A percentile compares a stretch with the other conserved stretches of the same genome.
Evolutionary conservation across 2,329 filamentous ascomycete species (phyloP).

Genomic region (Drechslerella coelobrocha): DNA sequence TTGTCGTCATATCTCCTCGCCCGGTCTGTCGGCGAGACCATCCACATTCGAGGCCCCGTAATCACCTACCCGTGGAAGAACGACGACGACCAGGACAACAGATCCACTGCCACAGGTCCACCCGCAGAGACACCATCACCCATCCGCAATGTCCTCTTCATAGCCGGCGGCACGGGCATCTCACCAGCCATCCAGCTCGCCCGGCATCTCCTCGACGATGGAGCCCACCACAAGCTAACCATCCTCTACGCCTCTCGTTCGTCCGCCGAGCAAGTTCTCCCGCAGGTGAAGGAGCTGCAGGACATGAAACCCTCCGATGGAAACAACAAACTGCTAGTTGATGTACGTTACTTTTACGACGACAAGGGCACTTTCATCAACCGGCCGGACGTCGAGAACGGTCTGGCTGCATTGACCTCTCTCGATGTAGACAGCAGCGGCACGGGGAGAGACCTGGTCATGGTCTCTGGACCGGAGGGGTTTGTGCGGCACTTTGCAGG

Average conservation of each 20-base stretch:
- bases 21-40: constrained; percentile 67
- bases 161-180: constrained; percentile 92
- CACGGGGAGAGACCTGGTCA: constrained; percentile 69
- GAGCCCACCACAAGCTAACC: constrained; percentile 62
- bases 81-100: constrained; percentile 55
- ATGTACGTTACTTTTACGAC: constrained; percentile 62
- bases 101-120: too few relatives aligned
- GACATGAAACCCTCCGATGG: constrained; percentile 66
- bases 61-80: constrained; percentile 67
- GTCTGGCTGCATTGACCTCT: constrained; percentile 61
- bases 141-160: constrained; percentile 71
- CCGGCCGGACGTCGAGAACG: constrained; percentile 72
- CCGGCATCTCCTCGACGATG: constrained; percentile 65
- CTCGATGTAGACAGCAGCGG: constrained; percentile 53
- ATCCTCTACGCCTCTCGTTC: constrained; percentile 75
- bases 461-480: constrained; percentile 89
- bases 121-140: constrained; percentile 59
- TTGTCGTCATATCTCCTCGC: constrained; percentile 80
- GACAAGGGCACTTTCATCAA: constrained; percentile 68
- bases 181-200: constrained; percentile 86
- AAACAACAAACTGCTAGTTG: constrained; percentile 67
- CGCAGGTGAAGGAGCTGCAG: constrained; percentile 69
- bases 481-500: constrained; percentile 84
- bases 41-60: constrained; percentile 81
- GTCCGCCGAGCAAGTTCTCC: constrained; percentile 54